Evolutionary conservation across 2,329 filamentous ascomycete species (phyloP).

Genomic region (Ophiostoma himal-ulmi): DNA sequence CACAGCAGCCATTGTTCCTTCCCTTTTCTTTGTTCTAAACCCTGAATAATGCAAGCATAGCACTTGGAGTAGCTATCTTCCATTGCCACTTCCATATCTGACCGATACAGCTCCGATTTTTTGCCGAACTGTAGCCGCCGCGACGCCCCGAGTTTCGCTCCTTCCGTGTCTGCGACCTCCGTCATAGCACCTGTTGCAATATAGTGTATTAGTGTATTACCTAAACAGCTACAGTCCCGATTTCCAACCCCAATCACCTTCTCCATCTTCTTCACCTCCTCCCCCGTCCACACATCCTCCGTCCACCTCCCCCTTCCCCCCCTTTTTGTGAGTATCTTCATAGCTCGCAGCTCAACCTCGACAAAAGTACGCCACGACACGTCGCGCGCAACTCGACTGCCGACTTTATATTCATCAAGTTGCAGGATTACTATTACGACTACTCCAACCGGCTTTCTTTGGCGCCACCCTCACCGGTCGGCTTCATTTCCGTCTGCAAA

Average conservation of each 20-base stretch:
- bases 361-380: not conserved
- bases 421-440: not conserved
- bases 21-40: slow-evolving; percentile 2
- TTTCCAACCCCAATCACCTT: not conserved
- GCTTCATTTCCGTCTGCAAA: not conserved
- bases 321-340: not conserved
- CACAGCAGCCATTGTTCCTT: not conserved
- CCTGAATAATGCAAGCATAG: not conserved
- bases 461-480: not conserved
- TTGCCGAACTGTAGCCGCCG: slow-evolving; percentile 15
- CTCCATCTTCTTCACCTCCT: slow-evolving; percentile 9
- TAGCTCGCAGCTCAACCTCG: slow-evolving; percentile 1
- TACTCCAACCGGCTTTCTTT: not conserved
- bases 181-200: not conserved
- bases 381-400: not conserved
- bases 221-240: not conserved
- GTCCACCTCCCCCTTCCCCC: slow-evolving; percentile 1
- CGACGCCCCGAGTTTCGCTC: slow-evolving; percentile 16
- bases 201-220: not conserved
- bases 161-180: slow-evolving; percentile 20
- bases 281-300: not conserved
- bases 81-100: not conserved
- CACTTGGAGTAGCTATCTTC: not conserved
- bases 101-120: slow-evolving; percentile 12
- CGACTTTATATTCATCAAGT: not conserved